A percentile compares a stretch with the other conserved stretches of the same genome.
Conservation (phyloP, 2,329 filamentous ascomycete genomes). For the Metarhizium anisopliae region DNA sequence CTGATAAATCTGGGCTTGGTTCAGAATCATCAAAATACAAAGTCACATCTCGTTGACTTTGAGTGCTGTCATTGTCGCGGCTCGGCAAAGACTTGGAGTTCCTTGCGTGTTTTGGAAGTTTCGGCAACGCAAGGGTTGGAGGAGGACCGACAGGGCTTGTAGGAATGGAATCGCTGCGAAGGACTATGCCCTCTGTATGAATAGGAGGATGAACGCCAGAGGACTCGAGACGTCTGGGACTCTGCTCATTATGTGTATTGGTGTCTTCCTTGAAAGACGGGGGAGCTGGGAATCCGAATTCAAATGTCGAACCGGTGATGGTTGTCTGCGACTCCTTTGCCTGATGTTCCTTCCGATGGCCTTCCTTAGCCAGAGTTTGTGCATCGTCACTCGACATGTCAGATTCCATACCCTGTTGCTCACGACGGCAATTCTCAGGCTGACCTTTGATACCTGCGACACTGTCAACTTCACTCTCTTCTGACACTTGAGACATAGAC, state of each 20-base stretch:
- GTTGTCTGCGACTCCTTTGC: conserved; percentile 22
- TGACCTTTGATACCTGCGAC: background rate
- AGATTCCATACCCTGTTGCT: background rate
- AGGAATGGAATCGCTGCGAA: background rate
- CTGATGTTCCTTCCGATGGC: conserved; percentile 10
- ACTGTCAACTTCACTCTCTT: conserved; percentile 10
- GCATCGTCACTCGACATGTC: background rate
- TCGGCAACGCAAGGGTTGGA: conserved; percentile 4
- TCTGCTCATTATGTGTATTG: background rate
- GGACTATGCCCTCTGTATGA: background rate
- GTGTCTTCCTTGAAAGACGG: conserved; percentile 11
- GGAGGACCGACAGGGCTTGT: conserved; percentile 1
- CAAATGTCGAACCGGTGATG: conserved; percentile 20
- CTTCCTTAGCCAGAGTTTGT: background rate
- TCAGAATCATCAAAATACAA: conserved; percentile 23
- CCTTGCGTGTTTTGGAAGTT: conserved; percentile 1
- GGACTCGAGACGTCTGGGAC: background rate
- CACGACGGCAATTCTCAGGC: conserved; percentile 3
- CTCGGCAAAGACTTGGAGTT: background rate
- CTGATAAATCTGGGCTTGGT: conserved; percentile 28
- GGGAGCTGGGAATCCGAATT: conserved; percentile 26
- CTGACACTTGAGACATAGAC: conserved; percentile 33
- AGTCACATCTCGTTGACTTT: conserved; percentile 14
- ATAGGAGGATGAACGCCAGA: background rate
- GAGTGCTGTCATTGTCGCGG: conserved; percentile 6